Conservation (phyloP, 2,329 filamentous ascomycete genomes). For the Aspergillus persii region DNA sequence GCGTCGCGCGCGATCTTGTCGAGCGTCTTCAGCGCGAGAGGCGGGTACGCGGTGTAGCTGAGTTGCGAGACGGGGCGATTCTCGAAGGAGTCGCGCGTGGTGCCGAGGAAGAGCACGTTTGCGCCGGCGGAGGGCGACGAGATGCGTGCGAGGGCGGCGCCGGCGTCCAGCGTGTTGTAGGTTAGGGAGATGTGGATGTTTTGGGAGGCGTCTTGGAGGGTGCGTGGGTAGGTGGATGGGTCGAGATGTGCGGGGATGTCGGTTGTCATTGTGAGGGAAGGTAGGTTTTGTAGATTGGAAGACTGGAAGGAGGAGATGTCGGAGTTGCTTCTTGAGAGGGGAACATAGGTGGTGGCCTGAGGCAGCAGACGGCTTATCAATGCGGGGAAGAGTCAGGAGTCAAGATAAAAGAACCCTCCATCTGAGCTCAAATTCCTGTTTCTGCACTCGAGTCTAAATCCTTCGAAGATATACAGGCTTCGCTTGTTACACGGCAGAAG, state of each 20-base stretch:
- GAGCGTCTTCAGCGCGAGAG: constrained; percentile 43
- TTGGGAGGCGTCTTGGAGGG: constrained; percentile 23
- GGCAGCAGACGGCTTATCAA: background rate
- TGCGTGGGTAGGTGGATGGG: constrained; percentile 42
- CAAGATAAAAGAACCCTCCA: background rate
- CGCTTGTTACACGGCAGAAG: background rate
- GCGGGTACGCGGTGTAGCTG: constrained; percentile 46
- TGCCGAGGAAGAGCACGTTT: constrained; percentile 48
- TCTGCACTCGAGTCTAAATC: background rate
- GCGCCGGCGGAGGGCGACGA: constrained; percentile 44
- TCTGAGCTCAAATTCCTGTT: background rate
- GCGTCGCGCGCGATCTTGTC: constrained; percentile 40
- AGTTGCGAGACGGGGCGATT: constrained; percentile 41
- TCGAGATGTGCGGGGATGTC: constrained; percentile 33
- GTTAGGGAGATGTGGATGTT: constrained; percentile 45
- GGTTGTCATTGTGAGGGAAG: constrained; percentile 1
- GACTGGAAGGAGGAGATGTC: too few relatives aligned
- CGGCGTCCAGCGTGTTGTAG: constrained; percentile 39
- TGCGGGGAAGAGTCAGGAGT: background rate
- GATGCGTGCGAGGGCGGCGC: constrained; percentile 32
- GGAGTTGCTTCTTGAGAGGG: too few relatives aligned
- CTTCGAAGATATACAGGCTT: background rate
- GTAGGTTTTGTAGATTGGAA: too few relatives aligned
- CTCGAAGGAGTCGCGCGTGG: constrained; percentile 45
- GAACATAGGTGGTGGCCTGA: background rate